Evolutionary conservation across 305 asterid genomes (phyloP), one percentile per base, ranked within the genome.

Genomic region (Plantago coronopus): DNA sequence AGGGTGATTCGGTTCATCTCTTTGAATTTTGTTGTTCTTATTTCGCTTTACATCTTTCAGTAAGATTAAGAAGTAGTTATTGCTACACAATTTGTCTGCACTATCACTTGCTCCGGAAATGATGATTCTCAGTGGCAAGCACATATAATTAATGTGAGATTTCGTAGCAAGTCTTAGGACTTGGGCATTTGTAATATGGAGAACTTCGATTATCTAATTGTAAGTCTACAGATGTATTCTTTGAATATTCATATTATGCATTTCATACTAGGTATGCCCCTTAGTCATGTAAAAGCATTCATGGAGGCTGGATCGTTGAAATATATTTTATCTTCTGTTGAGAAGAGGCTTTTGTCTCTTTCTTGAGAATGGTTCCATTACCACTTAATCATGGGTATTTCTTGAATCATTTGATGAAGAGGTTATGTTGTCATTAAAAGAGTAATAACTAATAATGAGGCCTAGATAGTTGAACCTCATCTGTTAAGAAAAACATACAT

Each of bases 371-470:
- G 43, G 16, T 48, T 22, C 14, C 22, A 23, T 19, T 57, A 22
- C 22, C 42, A 37, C 42, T 19, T 37, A 58, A 23, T 38, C 56
- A 44, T 55, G 49, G 38, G 19, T 55, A 44, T 12, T 37, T 62
- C 54, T 47, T 20, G 48, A 25, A 45, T 38, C 62, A 54, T 45
- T 25, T 55, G 64, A 55, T 22, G 54, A 22, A 54, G 16, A 51
- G 51, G 57, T 46, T 51, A 8, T 54, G 20, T 45, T 23, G 20
- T 29, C 38, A 23, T 58, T 40, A 37, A 61, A 44, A 48, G 65
- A 61, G 65, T 25, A 56, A 57, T 51, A 56, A 61, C 57, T 25
- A 56, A 57, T 51, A 56, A 44, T 8, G 45, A 2, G 23, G 42
- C 13, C 1, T 55, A 18, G 8, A 17, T 25, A 55, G 55, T 25